phyloP scores from a whole-genome alignment of 1,139 yeast species.

The Barnettozyma hawaiiensis region DNA sequence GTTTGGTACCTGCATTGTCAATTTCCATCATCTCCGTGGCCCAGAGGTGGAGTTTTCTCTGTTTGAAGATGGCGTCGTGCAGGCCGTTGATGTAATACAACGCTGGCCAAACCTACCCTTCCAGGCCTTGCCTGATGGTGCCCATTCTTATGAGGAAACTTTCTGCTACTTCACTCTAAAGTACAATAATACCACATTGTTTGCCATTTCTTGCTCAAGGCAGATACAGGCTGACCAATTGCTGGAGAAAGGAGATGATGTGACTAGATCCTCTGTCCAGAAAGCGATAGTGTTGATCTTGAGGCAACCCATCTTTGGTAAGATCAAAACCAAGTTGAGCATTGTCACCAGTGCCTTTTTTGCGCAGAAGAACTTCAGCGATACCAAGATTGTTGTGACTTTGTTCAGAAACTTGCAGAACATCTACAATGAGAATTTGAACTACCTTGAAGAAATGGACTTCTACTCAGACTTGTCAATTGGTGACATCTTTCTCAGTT shows the following conservation, averaged over 20 bases:
- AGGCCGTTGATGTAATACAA: conserved; percentile 32
- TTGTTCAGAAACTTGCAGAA: conserved; percentile 67
- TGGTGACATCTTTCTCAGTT: conserved; percentile 55
- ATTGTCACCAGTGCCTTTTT: conserved; percentile 87
- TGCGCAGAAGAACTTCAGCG: conserved; percentile 70
- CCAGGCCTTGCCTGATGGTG: conserved; percentile 95
- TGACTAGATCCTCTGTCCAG: conserved; percentile 86
- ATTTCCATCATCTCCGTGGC: conserved; percentile 90
- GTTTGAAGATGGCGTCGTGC: conserved; percentile 46
- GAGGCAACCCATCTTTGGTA: conserved; percentile 81
- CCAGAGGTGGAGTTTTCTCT: conserved; percentile 95
- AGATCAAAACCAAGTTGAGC: conserved; percentile 82
- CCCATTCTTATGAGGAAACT: conserved; percentile 88
- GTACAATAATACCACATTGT: conserved; percentile 70
- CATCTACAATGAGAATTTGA: conserved; percentile 31
- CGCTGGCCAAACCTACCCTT: conserved; percentile 90
- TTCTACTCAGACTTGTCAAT: conserved; percentile 73
- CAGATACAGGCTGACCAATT: conserved; percentile 68
- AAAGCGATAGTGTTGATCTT: conserved; percentile 87
- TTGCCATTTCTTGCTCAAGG: conserved; percentile 91
- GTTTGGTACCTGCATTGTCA: conserved; percentile 84
- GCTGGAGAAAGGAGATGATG: conserved; percentile 51
- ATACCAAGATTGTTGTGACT: conserved; percentile 60
- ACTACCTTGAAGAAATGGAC: conserved; percentile 42
- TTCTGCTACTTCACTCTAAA: conserved; percentile 84